Evolutionary conservation across 139 green algal species (phyloP).

Genomic region (Chlorella sp.): DNA sequence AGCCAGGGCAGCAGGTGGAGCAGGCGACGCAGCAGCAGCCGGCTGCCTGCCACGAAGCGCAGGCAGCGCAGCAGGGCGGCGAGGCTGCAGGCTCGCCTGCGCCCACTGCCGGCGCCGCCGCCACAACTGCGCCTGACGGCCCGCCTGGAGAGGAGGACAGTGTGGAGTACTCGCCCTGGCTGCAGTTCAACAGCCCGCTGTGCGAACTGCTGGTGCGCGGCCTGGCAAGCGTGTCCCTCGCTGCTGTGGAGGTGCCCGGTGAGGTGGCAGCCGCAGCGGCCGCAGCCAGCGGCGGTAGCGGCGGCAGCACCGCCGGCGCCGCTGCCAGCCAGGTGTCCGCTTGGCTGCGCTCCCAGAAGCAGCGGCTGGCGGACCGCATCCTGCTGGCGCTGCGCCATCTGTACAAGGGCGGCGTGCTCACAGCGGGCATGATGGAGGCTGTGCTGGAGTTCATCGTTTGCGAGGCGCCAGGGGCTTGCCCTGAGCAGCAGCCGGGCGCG

Average conservation of each 20-base stretch:
- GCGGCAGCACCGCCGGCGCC: neutral
- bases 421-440: neutral
- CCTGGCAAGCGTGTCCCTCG: neutral
- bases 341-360: neutral
- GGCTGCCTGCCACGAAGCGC: neutral
- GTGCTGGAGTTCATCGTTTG: neutral
- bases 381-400: neutral
- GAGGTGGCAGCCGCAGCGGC: neutral
- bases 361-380: neutral
- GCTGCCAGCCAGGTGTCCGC: neutral
- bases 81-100: neutral
- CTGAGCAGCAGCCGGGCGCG: neutral
- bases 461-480: neutral
- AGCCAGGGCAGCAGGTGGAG: neutral
- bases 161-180: neutral
- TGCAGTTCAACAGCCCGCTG: neutral
- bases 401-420: neutral
- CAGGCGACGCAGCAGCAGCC: neutral
- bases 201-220: neutral
- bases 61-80: neutral
- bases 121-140: neutral
- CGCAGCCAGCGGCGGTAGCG: neutral
- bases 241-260: neutral
- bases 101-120: neutral
- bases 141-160: neutral